Percentiles rank a stretch among this genome's conserved stretches.
These are phyloP conservation scores for Aspergillus sp. DNA, from an alignment of 2,329 filamentous ascomycete species.

Conservation along the genomic window DNA sequence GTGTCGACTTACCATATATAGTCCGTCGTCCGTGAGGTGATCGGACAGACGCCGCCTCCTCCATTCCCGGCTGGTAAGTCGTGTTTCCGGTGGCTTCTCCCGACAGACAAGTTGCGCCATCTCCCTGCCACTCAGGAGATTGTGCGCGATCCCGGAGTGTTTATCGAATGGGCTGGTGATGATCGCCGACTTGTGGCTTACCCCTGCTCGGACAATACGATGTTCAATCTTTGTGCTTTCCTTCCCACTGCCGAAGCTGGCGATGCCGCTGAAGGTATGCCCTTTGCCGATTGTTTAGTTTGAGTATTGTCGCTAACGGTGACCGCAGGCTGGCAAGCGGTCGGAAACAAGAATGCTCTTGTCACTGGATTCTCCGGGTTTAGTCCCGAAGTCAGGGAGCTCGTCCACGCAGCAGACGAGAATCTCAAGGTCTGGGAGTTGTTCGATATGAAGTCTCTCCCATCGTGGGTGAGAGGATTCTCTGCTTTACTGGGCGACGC, in stretches of 20 bases:
- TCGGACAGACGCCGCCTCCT: conserved; percentile 20
- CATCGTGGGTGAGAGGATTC: conserved; percentile 55
- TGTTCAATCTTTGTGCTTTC: conserved; percentile 52
- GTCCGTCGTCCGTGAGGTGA: conserved; percentile 24
- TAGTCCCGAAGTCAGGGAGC: conserved; percentile 16
- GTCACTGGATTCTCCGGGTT: conserved; percentile 22
- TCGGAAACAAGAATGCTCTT: conserved; percentile 21
- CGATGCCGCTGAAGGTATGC: conserved; percentile 14
- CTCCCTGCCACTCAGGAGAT: conserved; percentile 13
- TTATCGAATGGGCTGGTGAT: conserved; percentile 45
- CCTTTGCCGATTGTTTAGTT: neutral
- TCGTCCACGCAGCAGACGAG: conserved; percentile 38
- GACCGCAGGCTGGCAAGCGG: conserved; percentile 22
- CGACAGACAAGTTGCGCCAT: conserved; percentile 17
- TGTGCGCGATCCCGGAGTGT: conserved; percentile 32
- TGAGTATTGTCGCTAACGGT: neutral
- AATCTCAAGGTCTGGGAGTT: conserved; percentile 59
- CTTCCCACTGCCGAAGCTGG: conserved; percentile 47
- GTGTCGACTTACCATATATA: neutral
- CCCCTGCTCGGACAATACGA: conserved; percentile 47
- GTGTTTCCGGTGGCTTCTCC: conserved; percentile 30
- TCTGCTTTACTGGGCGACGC: conserved; percentile 65
- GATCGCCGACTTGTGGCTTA: conserved; percentile 50
- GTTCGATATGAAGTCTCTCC: conserved; percentile 61
- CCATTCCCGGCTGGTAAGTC: conserved; percentile 26